Conservation (phyloP, 139 green algal genomes). For the Tetradesmus obliquus region DNA sequence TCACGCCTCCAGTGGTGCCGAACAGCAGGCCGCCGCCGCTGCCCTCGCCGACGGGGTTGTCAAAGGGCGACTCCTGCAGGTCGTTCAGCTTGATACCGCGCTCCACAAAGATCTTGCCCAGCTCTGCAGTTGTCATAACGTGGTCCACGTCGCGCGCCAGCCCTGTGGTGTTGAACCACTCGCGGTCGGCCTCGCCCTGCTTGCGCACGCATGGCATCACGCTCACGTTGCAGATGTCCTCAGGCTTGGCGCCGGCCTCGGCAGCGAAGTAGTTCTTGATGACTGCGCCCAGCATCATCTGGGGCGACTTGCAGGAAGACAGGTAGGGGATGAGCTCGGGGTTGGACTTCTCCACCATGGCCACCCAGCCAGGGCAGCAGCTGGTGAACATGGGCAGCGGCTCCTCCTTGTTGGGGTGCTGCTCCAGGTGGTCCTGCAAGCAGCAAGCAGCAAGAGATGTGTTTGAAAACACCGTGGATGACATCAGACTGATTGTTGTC, state of each 20-base stretch:
- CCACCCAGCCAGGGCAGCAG: slow-evolving; percentile 78
- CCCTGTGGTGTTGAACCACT: slow-evolving; percentile 57
- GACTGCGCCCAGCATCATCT: slow-evolving; percentile 79
- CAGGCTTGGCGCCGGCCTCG: slow-evolving; percentile 37
- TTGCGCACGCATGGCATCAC: slow-evolving; percentile 83
- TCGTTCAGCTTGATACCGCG: slow-evolving; percentile 61
- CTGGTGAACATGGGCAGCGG: slow-evolving; percentile 82
- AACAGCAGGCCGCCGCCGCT: slow-evolving; percentile 70
- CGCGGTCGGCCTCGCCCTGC: slow-evolving; percentile 74
- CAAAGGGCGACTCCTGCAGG: slow-evolving; percentile 61
- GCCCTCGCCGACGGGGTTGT: slow-evolving; percentile 65
- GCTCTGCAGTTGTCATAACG: slow-evolving; percentile 76
- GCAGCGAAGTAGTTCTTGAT: slow-evolving; percentile 76
- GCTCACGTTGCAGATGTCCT: slow-evolving; percentile 57
- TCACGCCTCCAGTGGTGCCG: slow-evolving; percentile 80
- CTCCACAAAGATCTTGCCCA: slow-evolving; percentile 69
- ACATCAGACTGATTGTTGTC: too few species aligned
- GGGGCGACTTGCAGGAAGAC: slow-evolving; percentile 72
- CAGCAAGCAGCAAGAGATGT: not conserved
- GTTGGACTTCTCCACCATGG: slow-evolving; percentile 75
- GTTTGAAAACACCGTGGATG: not conserved
- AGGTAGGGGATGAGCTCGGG: slow-evolving; percentile 82
- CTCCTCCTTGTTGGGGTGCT: slow-evolving; percentile 50
- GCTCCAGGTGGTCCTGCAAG: slow-evolving; percentile 41
- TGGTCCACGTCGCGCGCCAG: slow-evolving; percentile 73